phyloP scores from a whole-genome alignment of 148 eudicot species.

The Rhododendron mucronatum region DNA sequence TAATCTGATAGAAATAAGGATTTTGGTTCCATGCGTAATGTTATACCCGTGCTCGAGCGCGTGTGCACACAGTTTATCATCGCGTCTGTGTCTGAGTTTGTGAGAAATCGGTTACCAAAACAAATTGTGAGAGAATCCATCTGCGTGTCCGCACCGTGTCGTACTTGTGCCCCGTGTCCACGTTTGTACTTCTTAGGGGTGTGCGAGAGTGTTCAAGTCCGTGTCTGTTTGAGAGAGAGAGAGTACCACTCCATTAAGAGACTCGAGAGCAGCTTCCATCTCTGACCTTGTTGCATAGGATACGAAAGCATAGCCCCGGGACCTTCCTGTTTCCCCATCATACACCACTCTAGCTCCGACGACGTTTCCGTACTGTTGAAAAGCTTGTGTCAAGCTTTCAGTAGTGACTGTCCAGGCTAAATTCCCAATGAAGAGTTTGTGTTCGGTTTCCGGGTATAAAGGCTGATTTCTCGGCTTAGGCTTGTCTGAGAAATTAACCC shows the following conservation, averaged over 20 bases:
- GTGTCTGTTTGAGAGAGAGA: neutral
- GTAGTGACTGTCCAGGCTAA: constrained; percentile 85
- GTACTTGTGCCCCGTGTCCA: neutral
- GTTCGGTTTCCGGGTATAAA: constrained; percentile 80
- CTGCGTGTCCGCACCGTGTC: neutral
- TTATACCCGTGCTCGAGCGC: neutral
- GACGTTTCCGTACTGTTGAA: constrained; percentile 60
- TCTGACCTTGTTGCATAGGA: constrained; percentile 48
- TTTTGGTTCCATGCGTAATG: neutral
- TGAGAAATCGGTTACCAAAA: neutral
- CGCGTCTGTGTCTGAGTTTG: neutral
- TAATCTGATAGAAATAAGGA: neutral
- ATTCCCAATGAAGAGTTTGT: constrained; percentile 87
- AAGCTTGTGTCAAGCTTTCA: constrained; percentile 56
- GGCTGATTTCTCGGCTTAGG: constrained; percentile 62
- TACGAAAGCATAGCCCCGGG: constrained; percentile 93
- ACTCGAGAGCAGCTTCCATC: constrained; percentile 76
- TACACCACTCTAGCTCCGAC: constrained; percentile 84
- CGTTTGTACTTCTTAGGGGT: neutral
- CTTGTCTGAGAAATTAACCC: constrained; percentile 83
- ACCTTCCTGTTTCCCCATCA: constrained; percentile 90
- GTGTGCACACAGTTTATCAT: neutral
- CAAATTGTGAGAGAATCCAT: neutral
- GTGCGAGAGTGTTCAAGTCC: neutral
- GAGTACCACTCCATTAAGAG: constrained; percentile 82